phyloP scores from a whole-genome alignment of 306 rosid genomes.

The Acacia acuminata region DNA sequence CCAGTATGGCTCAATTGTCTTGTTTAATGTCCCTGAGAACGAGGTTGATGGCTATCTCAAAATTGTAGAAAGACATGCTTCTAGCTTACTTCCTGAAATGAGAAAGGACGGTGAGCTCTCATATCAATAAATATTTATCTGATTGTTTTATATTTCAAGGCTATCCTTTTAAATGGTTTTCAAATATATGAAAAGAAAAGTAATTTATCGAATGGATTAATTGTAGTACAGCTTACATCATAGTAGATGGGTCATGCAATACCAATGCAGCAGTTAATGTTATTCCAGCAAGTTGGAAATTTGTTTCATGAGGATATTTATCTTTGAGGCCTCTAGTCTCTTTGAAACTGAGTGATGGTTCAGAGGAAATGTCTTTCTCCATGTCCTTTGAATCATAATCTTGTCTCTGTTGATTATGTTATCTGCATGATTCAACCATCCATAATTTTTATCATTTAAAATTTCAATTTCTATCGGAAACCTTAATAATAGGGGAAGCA shows the following conservation, averaged over 20 bases:
- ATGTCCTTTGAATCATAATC: neutral
- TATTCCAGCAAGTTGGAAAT: neutral
- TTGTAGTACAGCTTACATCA: neutral
- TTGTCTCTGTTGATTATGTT: neutral
- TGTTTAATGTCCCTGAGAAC: conserved; percentile 79
- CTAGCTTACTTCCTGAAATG: conserved; percentile 93
- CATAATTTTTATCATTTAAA: neutral
- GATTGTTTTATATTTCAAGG: neutral
- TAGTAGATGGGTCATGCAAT: neutral
- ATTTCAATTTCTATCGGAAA: neutral
- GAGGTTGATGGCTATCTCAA: conserved; percentile 76
- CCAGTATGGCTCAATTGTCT: conserved; percentile 92
- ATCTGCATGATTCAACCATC: neutral
- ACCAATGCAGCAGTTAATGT: neutral
- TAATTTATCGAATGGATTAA: conserved; percentile 19
- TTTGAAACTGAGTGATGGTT: neutral
- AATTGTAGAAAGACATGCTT: conserved; percentile 77
- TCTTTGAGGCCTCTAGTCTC: neutral
- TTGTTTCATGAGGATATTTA: neutral
- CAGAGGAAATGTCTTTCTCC: neutral
- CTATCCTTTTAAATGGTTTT: conserved; percentile 6
- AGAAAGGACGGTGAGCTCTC: conserved; percentile 86
- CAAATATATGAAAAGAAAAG: neutral
- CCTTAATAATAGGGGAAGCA: neutral
- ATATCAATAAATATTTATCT: conserved; percentile 8